These are phyloP conservation scores for Pythium myriotylum DNA, from an alignment of 352 stramenopile genomes.

Conservation along the genomic window DNA sequence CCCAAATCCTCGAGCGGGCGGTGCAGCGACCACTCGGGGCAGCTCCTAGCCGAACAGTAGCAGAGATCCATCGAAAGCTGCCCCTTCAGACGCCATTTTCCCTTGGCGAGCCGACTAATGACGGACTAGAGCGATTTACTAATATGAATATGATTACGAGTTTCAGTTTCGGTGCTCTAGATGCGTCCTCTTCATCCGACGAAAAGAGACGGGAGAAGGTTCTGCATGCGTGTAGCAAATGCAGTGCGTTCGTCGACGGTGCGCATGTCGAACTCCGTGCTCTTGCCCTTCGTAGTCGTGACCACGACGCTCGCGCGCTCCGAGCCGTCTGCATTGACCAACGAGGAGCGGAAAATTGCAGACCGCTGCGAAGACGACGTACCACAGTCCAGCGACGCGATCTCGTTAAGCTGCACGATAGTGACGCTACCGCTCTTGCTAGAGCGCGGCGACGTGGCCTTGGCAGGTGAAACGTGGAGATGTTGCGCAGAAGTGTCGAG, in stretches of 20 bases:
- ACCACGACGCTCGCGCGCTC: conserved; percentile 31
- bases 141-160: no score
- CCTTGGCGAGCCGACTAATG: no score
- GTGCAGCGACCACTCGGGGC: no score
- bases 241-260: conserved; percentile 39
- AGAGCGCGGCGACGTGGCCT: conserved; percentile 34
- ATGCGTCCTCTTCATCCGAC: neutral
- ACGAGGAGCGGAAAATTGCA: conserved; percentile 37
- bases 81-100: no score
- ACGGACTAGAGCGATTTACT: no score
- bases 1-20: no score
- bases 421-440: conserved; percentile 28
- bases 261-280: conserved; percentile 48
- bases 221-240: conserved; percentile 26
- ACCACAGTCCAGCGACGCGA: conserved; percentile 39
- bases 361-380: conserved; percentile 4
- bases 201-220: conserved; percentile 17
- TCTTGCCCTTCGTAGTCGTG: conserved; percentile 32
- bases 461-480: conserved; percentile 33
- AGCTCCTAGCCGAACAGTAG: no score
- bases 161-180: neutral
- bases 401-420: conserved; percentile 36
- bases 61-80: no score
- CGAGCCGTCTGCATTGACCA: conserved; percentile 27
- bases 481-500: conserved; percentile 28